Conservation (phyloP, 2,329 filamentous ascomycete species). For the Golovinomyces cichoracearum region DNA sequence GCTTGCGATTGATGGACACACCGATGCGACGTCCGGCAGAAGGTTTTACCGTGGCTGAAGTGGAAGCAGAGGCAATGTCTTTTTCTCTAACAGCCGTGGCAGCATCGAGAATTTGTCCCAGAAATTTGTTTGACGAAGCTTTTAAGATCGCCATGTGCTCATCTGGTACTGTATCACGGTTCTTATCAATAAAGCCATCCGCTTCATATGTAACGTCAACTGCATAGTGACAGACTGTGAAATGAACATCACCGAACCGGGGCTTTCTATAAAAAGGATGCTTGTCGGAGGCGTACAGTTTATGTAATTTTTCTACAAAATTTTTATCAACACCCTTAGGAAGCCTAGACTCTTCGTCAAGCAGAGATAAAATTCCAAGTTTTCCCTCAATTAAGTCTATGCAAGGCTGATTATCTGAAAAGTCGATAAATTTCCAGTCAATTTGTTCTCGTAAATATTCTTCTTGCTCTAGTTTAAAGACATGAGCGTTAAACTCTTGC, state of each 20-base stretch:
- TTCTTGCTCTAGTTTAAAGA: slow-evolving; percentile 97
- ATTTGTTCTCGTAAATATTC: slow-evolving; percentile 92
- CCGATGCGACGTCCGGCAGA: slow-evolving; percentile 65
- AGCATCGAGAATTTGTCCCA: slow-evolving; percentile 60
- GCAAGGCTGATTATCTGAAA: slow-evolving; percentile 96
- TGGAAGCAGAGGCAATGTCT: slow-evolving; percentile 36
- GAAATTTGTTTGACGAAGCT: slow-evolving; percentile 60
- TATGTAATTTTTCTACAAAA: slow-evolving; percentile 86
- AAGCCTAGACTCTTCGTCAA: slow-evolving; percentile 87
- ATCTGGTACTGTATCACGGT: slow-evolving; percentile 91
- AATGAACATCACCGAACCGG: slow-evolving; percentile 84
- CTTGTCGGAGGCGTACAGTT: slow-evolving; percentile 75
- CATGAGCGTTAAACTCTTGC: slow-evolving; percentile 97
- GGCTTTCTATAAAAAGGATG: slow-evolving; percentile 98
- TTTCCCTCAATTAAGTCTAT: slow-evolving; percentile 97
- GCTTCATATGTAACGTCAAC: slow-evolving; percentile 97
- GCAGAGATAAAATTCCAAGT: slow-evolving; percentile 66
- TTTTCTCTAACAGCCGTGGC: slow-evolving; percentile 75
- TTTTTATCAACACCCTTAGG: slow-evolving; percentile 95
- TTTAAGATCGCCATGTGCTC: slow-evolving; percentile 88
- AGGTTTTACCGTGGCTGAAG: slow-evolving; percentile 48
- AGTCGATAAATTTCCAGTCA: slow-evolving; percentile 98
- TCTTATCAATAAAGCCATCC: slow-evolving; percentile 98
- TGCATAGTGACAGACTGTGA: slow-evolving; percentile 96
- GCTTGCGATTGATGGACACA: slow-evolving; percentile 82